A percentile compares a stretch with the other conserved stretches of the same genome.
Evolutionary conservation across 169 alveolate species (phyloP).

Genomic region (Babesia bigemina): DNA sequence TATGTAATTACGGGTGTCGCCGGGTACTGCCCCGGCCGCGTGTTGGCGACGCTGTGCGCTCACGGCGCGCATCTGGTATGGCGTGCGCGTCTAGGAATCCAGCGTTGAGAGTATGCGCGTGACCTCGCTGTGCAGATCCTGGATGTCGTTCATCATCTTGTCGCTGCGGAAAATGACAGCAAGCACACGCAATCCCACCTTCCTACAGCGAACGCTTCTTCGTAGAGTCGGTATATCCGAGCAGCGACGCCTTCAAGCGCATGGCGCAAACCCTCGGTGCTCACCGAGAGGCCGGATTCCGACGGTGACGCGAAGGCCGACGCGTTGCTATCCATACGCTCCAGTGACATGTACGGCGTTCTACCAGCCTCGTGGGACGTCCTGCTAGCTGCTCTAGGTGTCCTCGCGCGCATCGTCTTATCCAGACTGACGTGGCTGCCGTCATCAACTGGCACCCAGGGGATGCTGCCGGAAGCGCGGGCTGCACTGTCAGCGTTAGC

Average conservation of each 20-base stretch:
- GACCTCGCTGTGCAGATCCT: conserved; percentile 23
- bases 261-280: background rate
- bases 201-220: background rate
- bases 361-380: background rate
- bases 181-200: background rate
- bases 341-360: conserved; percentile 6
- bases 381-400: no score
- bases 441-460: background rate
- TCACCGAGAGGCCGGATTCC: background rate
- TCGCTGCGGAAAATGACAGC: conserved; percentile 1
- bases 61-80: background rate
- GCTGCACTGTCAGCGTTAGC: no score
- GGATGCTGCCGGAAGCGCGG: background rate
- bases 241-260: conserved; percentile 23
- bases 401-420: no score
- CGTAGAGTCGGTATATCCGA: conserved; percentile 10
- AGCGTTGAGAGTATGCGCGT: background rate
- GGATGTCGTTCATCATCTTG: conserved; percentile 19
- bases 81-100: conserved; percentile 4
- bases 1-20: background rate
- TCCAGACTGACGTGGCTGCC: no score
- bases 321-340: background rate
- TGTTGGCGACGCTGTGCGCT: background rate
- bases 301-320: background rate
- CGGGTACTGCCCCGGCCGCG: background rate